Evolutionary conservation across 306 rosid species (phyloP).

Genomic region (Quercus wislizeni): DNA sequence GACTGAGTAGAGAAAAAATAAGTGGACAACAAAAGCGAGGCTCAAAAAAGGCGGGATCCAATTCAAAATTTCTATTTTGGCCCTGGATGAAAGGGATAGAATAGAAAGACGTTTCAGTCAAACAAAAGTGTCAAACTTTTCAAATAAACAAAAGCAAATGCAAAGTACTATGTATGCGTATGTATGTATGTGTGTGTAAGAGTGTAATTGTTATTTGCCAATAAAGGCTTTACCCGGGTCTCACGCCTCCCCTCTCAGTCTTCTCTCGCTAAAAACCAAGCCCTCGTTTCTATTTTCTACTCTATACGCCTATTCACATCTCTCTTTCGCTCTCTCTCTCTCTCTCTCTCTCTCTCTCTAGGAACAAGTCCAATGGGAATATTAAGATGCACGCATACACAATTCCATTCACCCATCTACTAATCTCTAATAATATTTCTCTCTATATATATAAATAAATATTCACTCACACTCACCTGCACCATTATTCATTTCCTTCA

Average conservation of each 20-base stretch:
- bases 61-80: slow-evolving; percentile 2
- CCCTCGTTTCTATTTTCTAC: background rate
- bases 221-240: slow-evolving; percentile 34
- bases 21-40: background rate
- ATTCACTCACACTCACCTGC: background rate
- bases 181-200: too few species aligned
- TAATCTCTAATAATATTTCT: too few species aligned
- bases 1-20: too few species aligned
- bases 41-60: slow-evolving; percentile 20
- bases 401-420: background rate
- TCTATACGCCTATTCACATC: background rate
- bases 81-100: slow-evolving; percentile 14
- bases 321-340: background rate
- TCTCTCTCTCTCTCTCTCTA: background rate
- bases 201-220: background rate
- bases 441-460: background rate
- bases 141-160: slow-evolving; percentile 15
- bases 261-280: slow-evolving; percentile 15
- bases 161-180: background rate
- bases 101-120: slow-evolving; percentile 12
- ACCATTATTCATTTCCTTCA: background rate
- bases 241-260: slow-evolving; percentile 2
- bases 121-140: slow-evolving; percentile 23
- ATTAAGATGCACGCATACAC: background rate
- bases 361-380: background rate